Evolutionary conservation across 1,139 yeast genomes (phyloP).

Genomic region (Blastobotrys persicus): DNA sequence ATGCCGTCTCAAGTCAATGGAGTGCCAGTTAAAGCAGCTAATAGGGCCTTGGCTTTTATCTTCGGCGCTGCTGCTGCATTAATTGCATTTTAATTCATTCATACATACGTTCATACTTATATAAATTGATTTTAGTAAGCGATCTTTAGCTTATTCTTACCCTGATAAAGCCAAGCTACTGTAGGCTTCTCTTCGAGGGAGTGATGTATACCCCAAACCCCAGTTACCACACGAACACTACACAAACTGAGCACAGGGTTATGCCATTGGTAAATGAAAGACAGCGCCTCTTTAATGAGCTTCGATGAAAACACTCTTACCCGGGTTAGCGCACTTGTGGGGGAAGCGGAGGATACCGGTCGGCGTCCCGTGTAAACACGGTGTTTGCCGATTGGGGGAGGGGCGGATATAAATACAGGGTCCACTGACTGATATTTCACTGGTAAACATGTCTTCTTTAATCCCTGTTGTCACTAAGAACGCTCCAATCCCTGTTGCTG

Average conservation of each 20-base stretch:
- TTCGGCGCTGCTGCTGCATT: slow-evolving; percentile 15
- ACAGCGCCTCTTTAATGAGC: no score
- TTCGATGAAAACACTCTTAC: no score
- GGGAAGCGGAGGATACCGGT: not conserved
- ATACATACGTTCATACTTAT: not conserved
- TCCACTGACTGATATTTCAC: not conserved
- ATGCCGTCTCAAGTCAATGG: slow-evolving; percentile 8
- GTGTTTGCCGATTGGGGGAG: not conserved
- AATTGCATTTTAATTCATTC: slow-evolving; percentile 7
- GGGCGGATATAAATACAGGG: not conserved
- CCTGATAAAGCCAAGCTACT: no score
- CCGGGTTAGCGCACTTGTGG: not conserved
- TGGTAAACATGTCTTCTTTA: slow-evolving; percentile 16
- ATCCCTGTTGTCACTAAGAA: slow-evolving; percentile 20
- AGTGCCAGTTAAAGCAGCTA: not conserved
- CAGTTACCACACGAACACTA: no score
- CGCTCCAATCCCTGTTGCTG: slow-evolving; percentile 87
- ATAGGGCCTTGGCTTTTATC: slow-evolving; percentile 4
- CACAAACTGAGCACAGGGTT: no score
- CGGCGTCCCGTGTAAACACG: not conserved
- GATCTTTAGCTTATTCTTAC: no score
- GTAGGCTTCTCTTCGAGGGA: no score
- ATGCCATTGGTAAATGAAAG: no score
- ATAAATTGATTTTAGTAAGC: not conserved
- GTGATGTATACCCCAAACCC: no score